These are phyloP conservation scores for Collariella sp. DNA, from an alignment of 495 filamentous ascomycete genomes.

Conservation along the genomic window DNA sequence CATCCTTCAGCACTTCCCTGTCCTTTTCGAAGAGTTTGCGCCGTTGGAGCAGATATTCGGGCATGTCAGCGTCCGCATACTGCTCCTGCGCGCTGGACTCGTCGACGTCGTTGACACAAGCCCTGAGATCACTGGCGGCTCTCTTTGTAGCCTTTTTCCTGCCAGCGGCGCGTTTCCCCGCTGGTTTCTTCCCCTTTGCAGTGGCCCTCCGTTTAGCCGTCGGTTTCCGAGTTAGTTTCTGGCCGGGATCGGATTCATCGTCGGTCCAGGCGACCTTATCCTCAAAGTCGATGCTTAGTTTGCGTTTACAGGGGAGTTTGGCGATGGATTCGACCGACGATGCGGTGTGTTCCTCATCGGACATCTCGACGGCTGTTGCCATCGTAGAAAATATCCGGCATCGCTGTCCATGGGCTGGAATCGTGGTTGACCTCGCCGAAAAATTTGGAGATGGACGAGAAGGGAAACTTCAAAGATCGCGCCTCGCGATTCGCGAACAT, in stretches of 20 bases:
- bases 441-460: too few relatives aligned
- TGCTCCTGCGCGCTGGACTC: conserved; percentile 21
- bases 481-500: neutral
- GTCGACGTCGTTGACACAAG: conserved; percentile 7
- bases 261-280: conserved; percentile 37
- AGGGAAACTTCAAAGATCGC: too few relatives aligned
- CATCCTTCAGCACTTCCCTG: conserved; percentile 50
- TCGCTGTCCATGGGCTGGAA: neutral
- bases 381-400: conserved; percentile 8
- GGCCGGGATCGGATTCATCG: conserved; percentile 27
- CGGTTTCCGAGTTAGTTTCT: conserved; percentile 22
- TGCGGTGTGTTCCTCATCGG: conserved; percentile 18
- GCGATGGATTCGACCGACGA: conserved; percentile 2
- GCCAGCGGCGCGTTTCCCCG: neutral
- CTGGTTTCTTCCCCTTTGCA: conserved; percentile 14
- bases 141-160: conserved; percentile 1
- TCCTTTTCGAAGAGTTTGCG: conserved; percentile 51
- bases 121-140: conserved; percentile 5
- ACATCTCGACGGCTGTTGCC: conserved; percentile 15
- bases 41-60: conserved; percentile 43
- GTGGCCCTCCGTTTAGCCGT: conserved; percentile 18
- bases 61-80: conserved; percentile 28
- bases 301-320: conserved; percentile 18
- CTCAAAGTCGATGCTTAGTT: conserved; percentile 17
- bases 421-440: neutral